These are phyloP conservation scores for Anethum foeniculum DNA, from an alignment of 140 eudicot genomes.

Conservation along the genomic window DNA sequence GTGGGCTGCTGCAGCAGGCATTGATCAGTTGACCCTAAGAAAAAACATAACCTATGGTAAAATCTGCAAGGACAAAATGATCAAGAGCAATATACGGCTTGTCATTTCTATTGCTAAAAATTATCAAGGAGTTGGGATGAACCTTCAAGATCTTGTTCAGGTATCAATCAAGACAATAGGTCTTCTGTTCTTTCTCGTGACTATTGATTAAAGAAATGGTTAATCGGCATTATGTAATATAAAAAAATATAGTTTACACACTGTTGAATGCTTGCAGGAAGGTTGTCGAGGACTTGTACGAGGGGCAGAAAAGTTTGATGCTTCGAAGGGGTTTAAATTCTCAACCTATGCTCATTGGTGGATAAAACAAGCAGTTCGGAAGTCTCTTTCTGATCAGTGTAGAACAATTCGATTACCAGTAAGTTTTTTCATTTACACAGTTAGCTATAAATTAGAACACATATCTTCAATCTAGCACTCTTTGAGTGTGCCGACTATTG, in stretches of 20 bases:
- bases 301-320: slow-evolving; percentile 90
- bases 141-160: slow-evolving; percentile 93
- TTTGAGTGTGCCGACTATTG: neutral
- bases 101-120: slow-evolving; percentile 92
- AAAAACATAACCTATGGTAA: slow-evolving; percentile 61
- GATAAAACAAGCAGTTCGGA: slow-evolving; percentile 91
- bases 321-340: slow-evolving; percentile 82
- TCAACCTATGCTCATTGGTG: slow-evolving; percentile 99
- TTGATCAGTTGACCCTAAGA: slow-evolving; percentile 61
- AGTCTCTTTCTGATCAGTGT: slow-evolving; percentile 82
- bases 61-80: slow-evolving; percentile 89
- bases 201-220: neutral
- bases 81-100: slow-evolving; percentile 83
- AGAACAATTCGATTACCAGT: slow-evolving; percentile 87
- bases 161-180: slow-evolving; percentile 20
- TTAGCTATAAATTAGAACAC: neutral
- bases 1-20: slow-evolving; percentile 86
- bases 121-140: slow-evolving; percentile 71
- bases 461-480: neutral
- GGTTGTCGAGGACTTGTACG: slow-evolving; percentile 87
- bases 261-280: slow-evolving; percentile 42
- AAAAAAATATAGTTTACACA: neutral
- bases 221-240: neutral
- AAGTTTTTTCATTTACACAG: slow-evolving; percentile 14
- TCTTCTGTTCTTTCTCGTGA: neutral